Base-by-base conservation (phyloP, 768 basidiomycete species). In the Hemileccinum impolitum region DNA sequence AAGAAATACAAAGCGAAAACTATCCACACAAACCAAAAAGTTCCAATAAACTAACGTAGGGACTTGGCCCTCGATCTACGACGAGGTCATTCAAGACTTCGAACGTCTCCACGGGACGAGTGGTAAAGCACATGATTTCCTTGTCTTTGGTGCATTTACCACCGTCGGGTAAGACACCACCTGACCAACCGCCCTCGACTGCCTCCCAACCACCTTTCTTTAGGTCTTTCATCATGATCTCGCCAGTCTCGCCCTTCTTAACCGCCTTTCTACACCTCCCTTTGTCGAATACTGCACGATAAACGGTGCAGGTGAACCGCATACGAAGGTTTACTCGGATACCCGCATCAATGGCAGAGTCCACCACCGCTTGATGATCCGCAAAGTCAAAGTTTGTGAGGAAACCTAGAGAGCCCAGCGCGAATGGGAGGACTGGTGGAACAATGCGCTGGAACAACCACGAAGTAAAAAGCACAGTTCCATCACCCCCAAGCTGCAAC, bases 401-500 rank as follows among this genome's bases (percentile, higher is more conserved):
- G 72, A 99, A 99, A 40, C 96, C 95, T 21, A 99, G 81, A 5
- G 95, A 97, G 38, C 96, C 96, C 23, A 99, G 79, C 2, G 96
- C 94, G 66, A 99, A 99, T 1, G 96, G 85, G 13, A 99, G 85
- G 32, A 98, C 93, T 12, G 96, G 96, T n/a, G 96, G 96, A 14
- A 98, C 96, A 61, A 99, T 92, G 45, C 85, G 84, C 67, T 99
- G 96, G 75, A 99, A 99, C 28, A 99, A 75, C 96, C 96, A 98
- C 3, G 96, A 98, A 6, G 96, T 96, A 72, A 97, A 99, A 14
- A 99, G 80, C 3, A 98, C 94, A 0, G 96, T 99, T 13, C 96
- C 96, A 65, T 99, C 96, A 10, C 96, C 96, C 40, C 96, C 96
- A 53, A 98, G 85, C 94, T 97, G 61, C 26, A 32, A 21, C 35